Percentiles rank a stretch among this genome's conserved stretches.
phyloP scores from a whole-genome alignment of 2,329 filamentous ascomycete genomes.

The Pseudocercospora crystallina region DNA sequence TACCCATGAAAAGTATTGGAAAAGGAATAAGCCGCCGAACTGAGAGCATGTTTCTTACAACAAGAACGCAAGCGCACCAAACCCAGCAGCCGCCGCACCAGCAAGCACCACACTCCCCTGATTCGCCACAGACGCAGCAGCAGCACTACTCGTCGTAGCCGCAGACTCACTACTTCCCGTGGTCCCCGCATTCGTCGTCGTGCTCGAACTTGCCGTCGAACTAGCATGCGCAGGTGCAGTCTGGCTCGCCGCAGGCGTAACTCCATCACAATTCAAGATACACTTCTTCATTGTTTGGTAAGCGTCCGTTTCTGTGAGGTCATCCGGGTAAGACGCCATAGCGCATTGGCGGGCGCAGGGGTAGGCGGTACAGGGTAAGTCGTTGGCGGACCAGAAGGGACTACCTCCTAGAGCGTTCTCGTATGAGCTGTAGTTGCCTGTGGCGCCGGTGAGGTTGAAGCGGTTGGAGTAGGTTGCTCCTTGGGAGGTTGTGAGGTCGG shows the following conservation, averaged over 20 bases:
- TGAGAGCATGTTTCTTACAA: conserved; percentile 4
- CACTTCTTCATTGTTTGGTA: conserved; percentile 31
- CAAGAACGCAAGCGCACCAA: conserved; percentile 13
- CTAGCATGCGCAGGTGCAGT: conserved; percentile 21
- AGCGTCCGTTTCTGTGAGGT: conserved; percentile 26
- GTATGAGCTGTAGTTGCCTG: conserved; percentile 31
- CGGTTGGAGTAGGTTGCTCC: conserved; percentile 27
- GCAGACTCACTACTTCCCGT: neutral
- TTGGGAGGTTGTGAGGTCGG: conserved; percentile 26
- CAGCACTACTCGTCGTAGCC: conserved; percentile 5
- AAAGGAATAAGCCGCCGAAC: too few species aligned
- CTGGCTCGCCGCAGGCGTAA: conserved; percentile 18
- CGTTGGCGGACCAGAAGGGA: conserved; percentile 32
- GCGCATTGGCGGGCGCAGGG: conserved; percentile 33
- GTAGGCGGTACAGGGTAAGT: conserved; percentile 31
- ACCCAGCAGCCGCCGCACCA: conserved; percentile 8
- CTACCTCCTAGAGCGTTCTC: conserved; percentile 31
- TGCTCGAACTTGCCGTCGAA: neutral
- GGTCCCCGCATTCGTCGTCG: neutral
- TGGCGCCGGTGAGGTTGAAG: conserved; percentile 31
- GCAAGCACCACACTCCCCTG: neutral
- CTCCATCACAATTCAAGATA: conserved; percentile 32
- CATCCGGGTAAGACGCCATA: conserved; percentile 27
- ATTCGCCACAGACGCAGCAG: conserved; percentile 2
- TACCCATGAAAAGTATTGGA: too few species aligned